Evolutionary conservation across 2,329 filamentous ascomycete genomes (phyloP).

Genomic region (Colletotrichum costaricense): DNA sequence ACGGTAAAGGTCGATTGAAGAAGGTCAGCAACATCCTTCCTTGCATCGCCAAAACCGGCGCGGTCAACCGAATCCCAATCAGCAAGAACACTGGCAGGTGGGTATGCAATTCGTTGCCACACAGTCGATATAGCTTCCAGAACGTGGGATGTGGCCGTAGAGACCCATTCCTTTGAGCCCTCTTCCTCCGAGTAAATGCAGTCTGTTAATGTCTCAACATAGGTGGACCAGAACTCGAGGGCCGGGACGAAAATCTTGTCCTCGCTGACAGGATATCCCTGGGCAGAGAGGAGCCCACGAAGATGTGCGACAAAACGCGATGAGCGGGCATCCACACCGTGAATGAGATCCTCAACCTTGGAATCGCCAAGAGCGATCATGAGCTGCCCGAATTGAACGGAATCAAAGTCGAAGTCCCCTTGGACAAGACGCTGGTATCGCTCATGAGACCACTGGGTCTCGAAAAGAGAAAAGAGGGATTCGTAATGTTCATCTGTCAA

Average conservation of each 20-base stretch:
- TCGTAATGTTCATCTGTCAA: constrained; percentile 69
- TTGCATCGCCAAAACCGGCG: constrained; percentile 75
- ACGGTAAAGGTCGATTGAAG: constrained; percentile 77
- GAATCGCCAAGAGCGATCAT: constrained; percentile 77
- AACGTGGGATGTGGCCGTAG: constrained; percentile 67
- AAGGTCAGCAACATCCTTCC: constrained; percentile 83
- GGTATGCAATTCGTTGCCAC: constrained; percentile 77
- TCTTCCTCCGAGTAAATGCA: constrained; percentile 63
- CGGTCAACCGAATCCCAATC: constrained; percentile 78
- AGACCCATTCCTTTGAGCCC: constrained; percentile 64
- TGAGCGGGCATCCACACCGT: constrained; percentile 60
- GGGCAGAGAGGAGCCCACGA: constrained; percentile 73
- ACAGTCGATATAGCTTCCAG: constrained; percentile 74
- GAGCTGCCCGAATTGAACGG: constrained; percentile 73
- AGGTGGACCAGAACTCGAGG: constrained; percentile 85
- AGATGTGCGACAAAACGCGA: constrained; percentile 67
- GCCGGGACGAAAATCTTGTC: constrained; percentile 80
- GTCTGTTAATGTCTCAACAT: constrained; percentile 76
- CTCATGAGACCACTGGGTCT: constrained; percentile 67
- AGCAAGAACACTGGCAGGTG: constrained; percentile 65
- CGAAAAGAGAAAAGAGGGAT: constrained; percentile 68
- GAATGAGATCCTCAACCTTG: constrained; percentile 69
- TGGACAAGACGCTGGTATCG: constrained; percentile 66
- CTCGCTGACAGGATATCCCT: constrained; percentile 76
- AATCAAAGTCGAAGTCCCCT: constrained; percentile 73